Percentiles rank a stretch among this genome's conserved stretches.
Evolutionary conservation across 306 rosid genomes (phyloP).

Genomic region (Mimosa bimucronata): DNA sequence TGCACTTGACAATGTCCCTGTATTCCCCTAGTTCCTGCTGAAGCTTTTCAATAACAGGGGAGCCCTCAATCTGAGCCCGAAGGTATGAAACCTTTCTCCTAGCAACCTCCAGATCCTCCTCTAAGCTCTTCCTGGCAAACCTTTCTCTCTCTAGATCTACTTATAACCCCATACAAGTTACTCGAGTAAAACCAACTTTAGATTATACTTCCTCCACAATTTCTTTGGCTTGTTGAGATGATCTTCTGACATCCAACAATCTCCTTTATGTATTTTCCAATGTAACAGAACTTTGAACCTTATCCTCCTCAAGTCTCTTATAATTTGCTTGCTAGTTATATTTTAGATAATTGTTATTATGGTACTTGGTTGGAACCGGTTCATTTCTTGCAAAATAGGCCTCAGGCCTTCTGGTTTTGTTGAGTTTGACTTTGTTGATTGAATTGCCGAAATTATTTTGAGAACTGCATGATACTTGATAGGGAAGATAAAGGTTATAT

Average conservation of each 20-base stretch:
- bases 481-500: too few relatives aligned
- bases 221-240: constrained; percentile 66
- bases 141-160: constrained; percentile 84
- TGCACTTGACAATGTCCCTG: constrained; percentile 84
- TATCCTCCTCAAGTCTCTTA: constrained; percentile 61
- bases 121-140: constrained; percentile 73
- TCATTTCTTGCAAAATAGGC: too few relatives aligned
- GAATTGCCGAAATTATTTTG: too few relatives aligned
- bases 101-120: constrained; percentile 75
- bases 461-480: too few relatives aligned
- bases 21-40: constrained; percentile 86
- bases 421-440: too few relatives aligned
- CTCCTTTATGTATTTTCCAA: constrained; percentile 70
- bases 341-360: too few relatives aligned
- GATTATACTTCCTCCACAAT: constrained; percentile 65
- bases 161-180: constrained; percentile 59
- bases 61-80: constrained; percentile 69
- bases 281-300: constrained; percentile 54
- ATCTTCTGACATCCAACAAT: constrained; percentile 60
- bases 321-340: too few relatives aligned
- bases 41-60: constrained; percentile 73
- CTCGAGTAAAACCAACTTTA: constrained; percentile 57
- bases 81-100: constrained; percentile 67
- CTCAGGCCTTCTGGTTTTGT: too few relatives aligned
- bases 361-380: too few relatives aligned